Base-by-base conservation (phyloP, 1,139 yeast species). In the Pichia sp. region DNA sequence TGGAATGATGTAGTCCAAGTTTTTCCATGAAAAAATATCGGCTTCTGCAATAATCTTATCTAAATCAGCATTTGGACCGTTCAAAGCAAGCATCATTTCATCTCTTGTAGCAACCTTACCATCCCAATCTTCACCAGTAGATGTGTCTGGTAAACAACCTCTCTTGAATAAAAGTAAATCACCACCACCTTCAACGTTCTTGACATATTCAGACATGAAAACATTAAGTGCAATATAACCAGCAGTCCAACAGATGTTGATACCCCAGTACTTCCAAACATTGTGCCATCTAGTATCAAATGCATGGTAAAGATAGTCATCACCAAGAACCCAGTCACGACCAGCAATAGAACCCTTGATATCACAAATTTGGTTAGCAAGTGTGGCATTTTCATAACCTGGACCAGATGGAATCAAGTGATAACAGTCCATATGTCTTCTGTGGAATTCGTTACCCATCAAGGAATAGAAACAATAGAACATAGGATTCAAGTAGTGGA, bases 391-490 rank as follows among this genome's bases (percentile, higher is more conserved):
- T 33, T 60, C 62, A 50, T 73, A 75, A 6, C 70, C 71, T 0
- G 72, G 64, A 24, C 81, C 81, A 31, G 61, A 50, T n/a, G 82
- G 82, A 11, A 74, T 66, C 30, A 72, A 52, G 1, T 14, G 9
- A 40, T 64, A 65, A 62, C 84, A 77, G 23, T 58, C 60, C 76
- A 76, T 74, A 30, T 63, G 56, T 46, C 76, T 63, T 5, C 74
- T 76, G 53, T 74, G 79, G 50, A 77, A 77, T 50, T 77, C 82
- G 23, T 68, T 65, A 15, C 71, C 59, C 45, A 76, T 56, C 64
- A 76, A 63, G 7, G 76, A 64, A 53, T 77, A 82, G 48, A 74
- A 77, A 4, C 72, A 74, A 50, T 75, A 77, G 29, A 72, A 60
- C 35, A 76, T 56, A 3, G 83, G 82, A 49, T 76, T 65, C 41